These are phyloP conservation scores for Alternaria novae-zelandiae DNA, from an alignment of 2,329 filamentous ascomycete genomes.

Conservation along the genomic window DNA sequence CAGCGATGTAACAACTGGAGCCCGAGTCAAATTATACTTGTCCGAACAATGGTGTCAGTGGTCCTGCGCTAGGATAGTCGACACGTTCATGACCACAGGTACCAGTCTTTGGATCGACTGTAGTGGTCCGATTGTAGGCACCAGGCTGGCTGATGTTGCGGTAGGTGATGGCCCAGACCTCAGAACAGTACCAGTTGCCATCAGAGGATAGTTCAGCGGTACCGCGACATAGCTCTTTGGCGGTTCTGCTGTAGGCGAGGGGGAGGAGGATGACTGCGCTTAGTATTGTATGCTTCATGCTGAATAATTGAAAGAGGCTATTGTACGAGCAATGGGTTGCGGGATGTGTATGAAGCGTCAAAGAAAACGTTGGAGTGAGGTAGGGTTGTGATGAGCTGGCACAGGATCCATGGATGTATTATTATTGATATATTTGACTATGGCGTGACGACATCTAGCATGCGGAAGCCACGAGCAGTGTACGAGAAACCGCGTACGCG, in stretches of 20 bases:
- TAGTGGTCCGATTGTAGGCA: constrained; percentile 68
- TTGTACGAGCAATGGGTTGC: constrained; percentile 11
- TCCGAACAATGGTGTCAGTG: constrained; percentile 71
- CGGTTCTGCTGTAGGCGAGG: constrained; percentile 30
- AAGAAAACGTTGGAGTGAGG: not conserved
- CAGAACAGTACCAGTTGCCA: constrained; percentile 71
- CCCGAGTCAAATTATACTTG: constrained; percentile 58
- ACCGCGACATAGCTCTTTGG: constrained; percentile 43
- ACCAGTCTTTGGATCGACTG: constrained; percentile 63
- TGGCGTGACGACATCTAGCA: not conserved
- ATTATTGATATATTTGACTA: not conserved
- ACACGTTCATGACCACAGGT: constrained; percentile 62
- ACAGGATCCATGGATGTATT: not conserved
- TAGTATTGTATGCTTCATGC: constrained; percentile 28
- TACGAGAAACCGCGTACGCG: not conserved
- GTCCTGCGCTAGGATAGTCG: constrained; percentile 65
- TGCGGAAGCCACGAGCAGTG: not conserved
- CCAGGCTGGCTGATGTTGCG: constrained; percentile 65
- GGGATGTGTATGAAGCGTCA: not conserved
- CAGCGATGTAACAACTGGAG: not conserved
- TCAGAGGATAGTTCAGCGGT: constrained; percentile 41
- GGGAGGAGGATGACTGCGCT: constrained; percentile 15
- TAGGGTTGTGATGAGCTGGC: not conserved
- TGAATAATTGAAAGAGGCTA: constrained; percentile 14
- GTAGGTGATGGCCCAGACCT: constrained; percentile 73